These are phyloP conservation scores for Arthrobotrys iridis DNA, from an alignment of 2,329 filamentous ascomycete species.

Conservation along the genomic window DNA sequence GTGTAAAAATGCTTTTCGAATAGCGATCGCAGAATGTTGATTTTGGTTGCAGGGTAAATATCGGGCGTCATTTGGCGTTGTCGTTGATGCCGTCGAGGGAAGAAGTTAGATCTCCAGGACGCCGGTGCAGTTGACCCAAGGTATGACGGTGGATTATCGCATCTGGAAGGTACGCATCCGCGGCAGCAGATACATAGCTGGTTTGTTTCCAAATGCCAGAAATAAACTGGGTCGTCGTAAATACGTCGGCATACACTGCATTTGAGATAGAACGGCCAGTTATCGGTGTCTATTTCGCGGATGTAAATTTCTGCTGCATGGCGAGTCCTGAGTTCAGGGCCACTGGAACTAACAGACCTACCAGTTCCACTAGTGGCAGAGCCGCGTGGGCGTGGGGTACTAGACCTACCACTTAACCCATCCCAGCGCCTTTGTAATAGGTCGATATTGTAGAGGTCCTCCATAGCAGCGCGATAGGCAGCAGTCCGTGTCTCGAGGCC, in stretches of 20 bases:
- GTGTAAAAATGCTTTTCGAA: slow-evolving; percentile 20
- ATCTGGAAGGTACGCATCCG: background rate
- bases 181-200: slow-evolving; percentile 17
- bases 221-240: slow-evolving; percentile 37
- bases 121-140: background rate
- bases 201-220: background rate
- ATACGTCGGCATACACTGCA: slow-evolving; percentile 7
- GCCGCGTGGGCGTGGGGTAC: background rate
- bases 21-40: background rate
- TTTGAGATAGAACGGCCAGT: slow-evolving; percentile 39
- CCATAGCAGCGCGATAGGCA: slow-evolving; percentile 26
- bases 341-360: background rate
- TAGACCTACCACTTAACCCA: background rate
- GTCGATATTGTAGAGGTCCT: background rate
- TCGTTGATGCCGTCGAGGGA: background rate
- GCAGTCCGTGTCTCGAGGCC: slow-evolving; percentile 1
- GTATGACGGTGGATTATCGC: background rate
- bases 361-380: background rate
- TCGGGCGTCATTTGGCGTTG: background rate
- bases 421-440: background rate
- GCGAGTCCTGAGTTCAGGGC: background rate
- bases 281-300: slow-evolving; percentile 41
- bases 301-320: slow-evolving; percentile 1
- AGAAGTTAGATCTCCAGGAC: slow-evolving; percentile 1
- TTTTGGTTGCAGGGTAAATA: slow-evolving; percentile 17